Evolutionary conservation across 768 basidiomycete genomes (phyloP).

Genomic region (Auricularia sp.): DNA sequence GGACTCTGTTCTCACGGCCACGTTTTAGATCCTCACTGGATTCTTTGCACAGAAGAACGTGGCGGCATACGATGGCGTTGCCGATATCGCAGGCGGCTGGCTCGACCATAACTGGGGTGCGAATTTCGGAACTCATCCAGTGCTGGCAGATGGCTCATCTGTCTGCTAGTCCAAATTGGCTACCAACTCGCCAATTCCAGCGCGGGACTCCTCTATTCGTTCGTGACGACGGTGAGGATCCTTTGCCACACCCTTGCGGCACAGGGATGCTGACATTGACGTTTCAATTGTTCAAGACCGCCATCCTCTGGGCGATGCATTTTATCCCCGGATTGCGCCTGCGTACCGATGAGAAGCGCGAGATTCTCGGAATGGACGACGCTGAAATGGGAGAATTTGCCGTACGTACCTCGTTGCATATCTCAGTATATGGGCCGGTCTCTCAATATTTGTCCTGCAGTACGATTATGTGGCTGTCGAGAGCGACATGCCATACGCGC

Average conservation of each 20-base stretch:
- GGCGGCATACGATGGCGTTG: conserved; percentile 58
- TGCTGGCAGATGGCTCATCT: neutral
- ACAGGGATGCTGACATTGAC: conserved; percentile 26
- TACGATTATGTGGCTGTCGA: neutral
- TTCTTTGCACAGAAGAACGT: conserved; percentile 63
- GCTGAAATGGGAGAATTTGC: conserved; percentile 68
- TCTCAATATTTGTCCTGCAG: neutral
- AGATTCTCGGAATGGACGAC: conserved; percentile 59
- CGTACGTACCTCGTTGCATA: neutral
- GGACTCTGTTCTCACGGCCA: neutral
- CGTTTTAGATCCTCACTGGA: conserved; percentile 47
- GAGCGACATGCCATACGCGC: neutral
- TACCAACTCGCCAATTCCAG: conserved; percentile 61
- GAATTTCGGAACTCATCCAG: neutral
- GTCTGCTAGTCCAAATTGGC: conserved; percentile 53
- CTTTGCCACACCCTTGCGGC: no score
- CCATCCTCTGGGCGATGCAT: conserved; percentile 28
- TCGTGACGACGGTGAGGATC: conserved; percentile 8
- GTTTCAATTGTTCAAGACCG: conserved; percentile 42
- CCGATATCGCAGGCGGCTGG: conserved; percentile 51
- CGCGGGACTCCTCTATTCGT: conserved; percentile 44
- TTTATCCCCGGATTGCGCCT: conserved; percentile 49
- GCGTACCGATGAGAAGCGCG: conserved; percentile 43
- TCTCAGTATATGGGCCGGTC: neutral
- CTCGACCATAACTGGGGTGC: conserved; percentile 53